phyloP scores from a whole-genome alignment of 1,284 basidiomycete species.

The Blastosporella zonata region DNA sequence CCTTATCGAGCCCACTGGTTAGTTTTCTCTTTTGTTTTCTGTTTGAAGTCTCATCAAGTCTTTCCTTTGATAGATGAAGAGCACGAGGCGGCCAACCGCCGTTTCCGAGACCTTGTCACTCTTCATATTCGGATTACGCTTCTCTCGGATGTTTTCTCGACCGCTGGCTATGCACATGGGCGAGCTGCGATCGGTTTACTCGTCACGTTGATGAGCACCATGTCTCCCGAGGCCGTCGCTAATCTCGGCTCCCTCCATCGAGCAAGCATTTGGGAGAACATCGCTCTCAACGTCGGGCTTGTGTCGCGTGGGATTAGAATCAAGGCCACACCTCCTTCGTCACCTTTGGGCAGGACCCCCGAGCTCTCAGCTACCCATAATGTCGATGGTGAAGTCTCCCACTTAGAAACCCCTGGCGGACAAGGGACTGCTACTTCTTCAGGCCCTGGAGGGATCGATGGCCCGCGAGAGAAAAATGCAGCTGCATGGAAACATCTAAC shows the following conservation, averaged over 20 bases:
- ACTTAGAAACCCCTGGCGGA: constrained; percentile 1
- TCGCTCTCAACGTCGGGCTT: constrained; percentile 66
- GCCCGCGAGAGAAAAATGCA: constrained; percentile 63
- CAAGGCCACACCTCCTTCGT: constrained; percentile 34
- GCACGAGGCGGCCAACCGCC: constrained; percentile 52
- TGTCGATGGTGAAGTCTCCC: constrained; percentile 31
- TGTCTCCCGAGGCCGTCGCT: constrained; percentile 63
- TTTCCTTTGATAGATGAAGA: constrained; percentile 39
- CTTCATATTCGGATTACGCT: constrained; percentile 81
- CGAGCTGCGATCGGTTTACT: constrained; percentile 76
- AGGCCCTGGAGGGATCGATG: constrained; percentile 30
- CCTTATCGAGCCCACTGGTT: constrained; percentile 56
- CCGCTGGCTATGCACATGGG: constrained; percentile 82
- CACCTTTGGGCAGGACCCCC: constrained; percentile 45
- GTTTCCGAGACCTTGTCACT: constrained; percentile 76
- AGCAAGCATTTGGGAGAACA: constrained; percentile 85
- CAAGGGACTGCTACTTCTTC: constrained; percentile 15
- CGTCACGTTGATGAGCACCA: constrained; percentile 66
- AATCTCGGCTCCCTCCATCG: constrained; percentile 84
- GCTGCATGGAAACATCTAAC: constrained; percentile 79
- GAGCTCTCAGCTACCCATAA: constrained; percentile 38
- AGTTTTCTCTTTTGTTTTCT: constrained; percentile 15
- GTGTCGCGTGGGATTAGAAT: constrained; percentile 51
- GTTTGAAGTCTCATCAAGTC: constrained; percentile 9
- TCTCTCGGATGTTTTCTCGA: constrained; percentile 86